Evolutionary conservation across 2,329 filamentous ascomycete genomes (phyloP).

Genomic region (Arthrinium puccinioides): DNA sequence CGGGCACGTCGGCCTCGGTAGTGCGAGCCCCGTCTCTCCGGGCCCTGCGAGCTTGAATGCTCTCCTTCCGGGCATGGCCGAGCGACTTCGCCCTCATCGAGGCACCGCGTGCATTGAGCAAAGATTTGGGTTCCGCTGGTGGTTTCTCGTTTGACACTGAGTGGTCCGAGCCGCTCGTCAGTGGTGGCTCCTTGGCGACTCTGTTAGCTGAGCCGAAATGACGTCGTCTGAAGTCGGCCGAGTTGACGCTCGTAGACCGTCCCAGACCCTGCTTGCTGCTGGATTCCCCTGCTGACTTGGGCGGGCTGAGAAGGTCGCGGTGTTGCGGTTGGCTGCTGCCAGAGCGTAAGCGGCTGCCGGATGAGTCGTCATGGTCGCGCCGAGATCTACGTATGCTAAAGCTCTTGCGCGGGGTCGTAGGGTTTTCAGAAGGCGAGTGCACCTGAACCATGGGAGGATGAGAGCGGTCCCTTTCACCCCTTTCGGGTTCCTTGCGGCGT

Average conservation of each 20-base stretch:
- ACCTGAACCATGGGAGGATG: constrained; percentile 69
- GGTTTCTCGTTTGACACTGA: constrained; percentile 51
- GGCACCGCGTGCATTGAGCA: constrained; percentile 48
- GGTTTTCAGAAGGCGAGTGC: constrained; percentile 65
- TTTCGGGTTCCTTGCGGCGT: constrained; percentile 61
- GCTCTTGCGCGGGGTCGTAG: constrained; percentile 67
- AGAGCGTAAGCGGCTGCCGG: constrained; percentile 39
- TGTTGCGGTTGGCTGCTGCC: constrained; percentile 65
- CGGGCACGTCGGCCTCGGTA: constrained; percentile 74
- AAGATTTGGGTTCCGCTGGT: constrained; percentile 43
- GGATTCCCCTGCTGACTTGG: constrained; percentile 53
- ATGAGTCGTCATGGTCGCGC: constrained; percentile 44
- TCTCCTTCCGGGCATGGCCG: constrained; percentile 82
- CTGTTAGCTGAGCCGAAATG: constrained; percentile 32
- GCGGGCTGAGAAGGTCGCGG: constrained; percentile 70
- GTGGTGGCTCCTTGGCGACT: constrained; percentile 56
- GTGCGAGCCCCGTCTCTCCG: constrained; percentile 66
- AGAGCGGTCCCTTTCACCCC: constrained; percentile 55
- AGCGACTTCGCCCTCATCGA: constrained; percentile 77
- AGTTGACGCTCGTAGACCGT: constrained; percentile 87
- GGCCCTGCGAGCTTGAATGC: constrained; percentile 78
- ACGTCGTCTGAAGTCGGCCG: constrained; percentile 69
- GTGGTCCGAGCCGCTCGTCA: constrained; percentile 74
- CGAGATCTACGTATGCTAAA: constrained; percentile 69
- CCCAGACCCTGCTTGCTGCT: constrained; percentile 65